Conservation (phyloP, 768 basidiomycete genomes). For the Cytidiella melzeri region DNA sequence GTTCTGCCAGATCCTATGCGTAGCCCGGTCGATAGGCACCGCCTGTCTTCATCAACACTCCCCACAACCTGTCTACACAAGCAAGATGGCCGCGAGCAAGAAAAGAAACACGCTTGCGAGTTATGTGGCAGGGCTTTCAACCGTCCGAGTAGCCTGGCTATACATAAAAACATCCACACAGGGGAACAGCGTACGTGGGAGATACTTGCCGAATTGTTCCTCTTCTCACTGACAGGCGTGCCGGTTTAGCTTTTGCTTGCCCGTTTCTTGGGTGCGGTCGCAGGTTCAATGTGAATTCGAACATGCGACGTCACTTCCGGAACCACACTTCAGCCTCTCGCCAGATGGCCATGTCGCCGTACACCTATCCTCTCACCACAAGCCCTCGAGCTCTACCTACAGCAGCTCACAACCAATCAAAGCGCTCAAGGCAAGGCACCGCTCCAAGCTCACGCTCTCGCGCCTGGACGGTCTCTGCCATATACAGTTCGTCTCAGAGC, state of each 20-base stretch:
- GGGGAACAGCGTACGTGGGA: conserved; percentile 60
- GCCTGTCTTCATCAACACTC: no score
- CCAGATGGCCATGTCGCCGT: conserved; percentile 8
- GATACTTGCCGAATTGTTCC: background rate
- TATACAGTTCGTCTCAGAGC: background rate
- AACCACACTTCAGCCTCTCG: conserved; percentile 40
- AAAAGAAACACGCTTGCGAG: conserved; percentile 2
- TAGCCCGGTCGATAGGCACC: no score
- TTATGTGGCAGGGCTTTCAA: conserved; percentile 37
- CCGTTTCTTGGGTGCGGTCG: conserved; percentile 69
- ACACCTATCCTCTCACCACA: conserved; percentile 5
- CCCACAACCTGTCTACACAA: no score
- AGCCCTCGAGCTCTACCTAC: background rate
- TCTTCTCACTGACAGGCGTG: background rate
- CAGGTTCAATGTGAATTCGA: conserved; percentile 79
- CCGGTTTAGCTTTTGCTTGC: conserved; percentile 56
- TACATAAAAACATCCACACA: conserved; percentile 64
- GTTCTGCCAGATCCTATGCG: no score
- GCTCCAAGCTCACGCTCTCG: background rate
- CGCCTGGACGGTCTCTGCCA: background rate
- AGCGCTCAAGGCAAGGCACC: background rate
- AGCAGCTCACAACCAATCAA: background rate
- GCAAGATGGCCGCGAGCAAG: background rate
- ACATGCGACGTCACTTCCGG: conserved; percentile 76
- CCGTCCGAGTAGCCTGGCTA: conserved; percentile 59